Evolutionary conservation across 2,329 filamentous ascomycete genomes (phyloP), one percentile per base, ranked within the genome.

Genomic region (Cladophialophora psammophila): DNA sequence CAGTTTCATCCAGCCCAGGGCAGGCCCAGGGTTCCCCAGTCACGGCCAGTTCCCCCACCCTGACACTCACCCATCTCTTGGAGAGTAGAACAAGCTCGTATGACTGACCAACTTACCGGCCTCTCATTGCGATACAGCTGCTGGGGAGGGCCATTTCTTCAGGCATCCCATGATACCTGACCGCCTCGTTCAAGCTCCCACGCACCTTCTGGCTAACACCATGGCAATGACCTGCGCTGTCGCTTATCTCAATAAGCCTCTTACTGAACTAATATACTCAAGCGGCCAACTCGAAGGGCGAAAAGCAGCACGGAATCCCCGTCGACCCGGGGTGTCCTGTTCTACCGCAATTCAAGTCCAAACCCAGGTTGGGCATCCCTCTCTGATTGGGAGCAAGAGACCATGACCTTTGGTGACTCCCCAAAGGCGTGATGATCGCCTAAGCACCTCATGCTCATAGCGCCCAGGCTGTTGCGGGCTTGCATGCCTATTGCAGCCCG

Each of bases 151-250:
- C 45, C 45, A 50, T 26, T 26, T 31, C 6, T 50, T 61, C 18
- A 52, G 59, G 45, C 59, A 53, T n/a, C 45, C 59, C 13, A 53
- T 45, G 12, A 38, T 54, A 20, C 53, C 45, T 61, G 59, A 61
- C 59, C 59, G 59, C 59, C 59, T 61, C 45, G 13, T 26, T 55
- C 52, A 36, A 8, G 5, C 7, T 36, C 8, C 48, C 26, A 31
- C 42, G 38, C 15, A 5, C 8, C 13, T 12, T 10, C 8, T 50
- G 18, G 45, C 45, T 50, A 2, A 9, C 26, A 20, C 45, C 15
- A 50, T 12, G 45, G 18, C 18, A 50, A 9, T 26, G 20, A 50
- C 7, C 18, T 10, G 45, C 45, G 45, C 18, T 20, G 45, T 50
- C 45, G 45, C 45, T 50, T 50, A 50, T 50, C 45, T 50, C 45